Evolutionary conservation across 2,329 filamentous ascomycete species (phyloP).

Genomic region (Penicillium griseofulvum): DNA sequence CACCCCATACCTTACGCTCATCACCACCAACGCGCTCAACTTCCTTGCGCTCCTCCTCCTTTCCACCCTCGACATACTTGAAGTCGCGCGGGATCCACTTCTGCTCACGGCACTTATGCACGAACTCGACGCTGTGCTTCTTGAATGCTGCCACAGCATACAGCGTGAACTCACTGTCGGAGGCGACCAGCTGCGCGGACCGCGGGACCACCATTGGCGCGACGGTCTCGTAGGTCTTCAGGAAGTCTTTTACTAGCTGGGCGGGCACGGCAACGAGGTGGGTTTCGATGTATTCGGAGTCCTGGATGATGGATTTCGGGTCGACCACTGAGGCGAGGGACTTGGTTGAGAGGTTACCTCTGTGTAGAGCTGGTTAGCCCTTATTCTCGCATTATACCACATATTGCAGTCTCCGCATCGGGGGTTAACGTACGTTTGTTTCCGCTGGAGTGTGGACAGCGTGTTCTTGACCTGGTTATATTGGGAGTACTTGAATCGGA

Average conservation of each 20-base stretch:
- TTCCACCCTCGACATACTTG: slow-evolving; percentile 85
- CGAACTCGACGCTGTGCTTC: slow-evolving; percentile 81
- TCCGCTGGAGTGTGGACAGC: slow-evolving; percentile 75
- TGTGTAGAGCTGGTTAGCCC: slow-evolving; percentile 34
- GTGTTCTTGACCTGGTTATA: slow-evolving; percentile 90
- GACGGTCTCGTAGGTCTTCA: slow-evolving; percentile 84
- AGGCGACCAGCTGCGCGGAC: slow-evolving; percentile 73
- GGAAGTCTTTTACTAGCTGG: slow-evolving; percentile 78
- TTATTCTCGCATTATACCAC: not conserved
- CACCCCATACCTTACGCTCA: slow-evolving; percentile 88
- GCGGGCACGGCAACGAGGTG: slow-evolving; percentile 87
- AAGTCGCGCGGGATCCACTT: slow-evolving; percentile 95
- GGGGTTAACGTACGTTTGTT: slow-evolving; percentile 75
- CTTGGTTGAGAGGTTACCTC: slow-evolving; percentile 89
- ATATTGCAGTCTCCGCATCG: no score
- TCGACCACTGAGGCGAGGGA: slow-evolving; percentile 88
- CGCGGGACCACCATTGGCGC: slow-evolving; percentile 90
- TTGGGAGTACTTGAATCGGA: slow-evolving; percentile 90
- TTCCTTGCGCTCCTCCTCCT: slow-evolving; percentile 85
- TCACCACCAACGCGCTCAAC: slow-evolving; percentile 77
- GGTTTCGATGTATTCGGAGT: slow-evolving; percentile 96
- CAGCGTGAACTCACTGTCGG: slow-evolving; percentile 85
- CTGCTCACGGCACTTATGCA: slow-evolving; percentile 86
- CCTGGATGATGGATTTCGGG: slow-evolving; percentile 73
- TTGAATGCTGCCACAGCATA: slow-evolving; percentile 92